Percentiles rank a stretch among this genome's conserved stretches.
Conservation (phyloP, 257 asterid species). For the Solanum rostratum region DNA sequence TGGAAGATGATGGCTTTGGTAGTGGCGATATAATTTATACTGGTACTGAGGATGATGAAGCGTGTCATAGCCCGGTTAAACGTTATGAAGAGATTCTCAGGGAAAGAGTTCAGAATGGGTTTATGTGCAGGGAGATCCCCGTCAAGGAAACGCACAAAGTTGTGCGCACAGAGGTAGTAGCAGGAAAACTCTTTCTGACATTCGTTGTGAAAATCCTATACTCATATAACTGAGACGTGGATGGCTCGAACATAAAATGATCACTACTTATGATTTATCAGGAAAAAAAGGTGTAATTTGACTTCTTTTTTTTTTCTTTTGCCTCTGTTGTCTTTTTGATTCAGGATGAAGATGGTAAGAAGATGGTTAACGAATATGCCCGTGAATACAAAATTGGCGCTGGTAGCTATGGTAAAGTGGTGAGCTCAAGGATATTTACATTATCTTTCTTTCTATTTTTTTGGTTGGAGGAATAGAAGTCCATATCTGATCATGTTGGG, state of each 20-base stretch:
- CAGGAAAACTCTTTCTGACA: background rate
- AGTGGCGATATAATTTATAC: conserved; percentile 53
- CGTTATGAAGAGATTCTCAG: conserved; percentile 71
- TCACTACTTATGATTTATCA: background rate
- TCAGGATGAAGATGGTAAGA: conserved; percentile 81
- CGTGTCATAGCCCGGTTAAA: conserved; percentile 59
- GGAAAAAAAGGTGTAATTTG: background rate
- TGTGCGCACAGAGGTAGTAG: conserved; percentile 64
- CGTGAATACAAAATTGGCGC: conserved; percentile 80
- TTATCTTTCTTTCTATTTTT: background rate
- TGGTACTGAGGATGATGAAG: conserved; percentile 55
- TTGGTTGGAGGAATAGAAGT: background rate
- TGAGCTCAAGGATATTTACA: conserved; percentile 20
- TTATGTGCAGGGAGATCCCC: conserved; percentile 82
- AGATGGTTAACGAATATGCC: conserved; percentile 75
- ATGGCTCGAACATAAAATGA: background rate
- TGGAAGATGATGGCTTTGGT: conserved; percentile 29
- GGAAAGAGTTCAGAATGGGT: conserved; percentile 46
- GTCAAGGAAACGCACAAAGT: conserved; percentile 74
- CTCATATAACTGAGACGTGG: background rate
- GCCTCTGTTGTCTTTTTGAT: background rate
- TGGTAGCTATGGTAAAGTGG: conserved; percentile 99
- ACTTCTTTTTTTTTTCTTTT: background rate
- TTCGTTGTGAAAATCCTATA: background rate
- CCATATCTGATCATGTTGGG: background rate